Base-by-base conservation (phyloP, 208 protist species). In the Leishmania turanica region DNA sequence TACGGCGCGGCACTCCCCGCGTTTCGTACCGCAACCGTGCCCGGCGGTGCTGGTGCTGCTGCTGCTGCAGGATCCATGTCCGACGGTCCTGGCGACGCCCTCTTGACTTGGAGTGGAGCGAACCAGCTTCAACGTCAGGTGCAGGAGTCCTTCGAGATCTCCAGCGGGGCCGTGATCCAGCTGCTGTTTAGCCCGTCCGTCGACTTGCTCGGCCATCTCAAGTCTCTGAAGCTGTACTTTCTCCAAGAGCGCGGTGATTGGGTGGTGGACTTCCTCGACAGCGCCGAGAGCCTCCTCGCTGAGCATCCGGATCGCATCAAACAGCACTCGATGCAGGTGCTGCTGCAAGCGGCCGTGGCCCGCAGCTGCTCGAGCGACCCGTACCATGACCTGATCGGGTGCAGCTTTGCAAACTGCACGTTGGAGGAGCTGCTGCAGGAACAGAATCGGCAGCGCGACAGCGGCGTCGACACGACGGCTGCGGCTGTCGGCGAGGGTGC, bases 231-330 rank as follows among this genome's bases (percentile, higher is more conserved):
- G 87, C 80, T 82, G 79, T 96, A 93, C 84, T 96, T 95, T 73
- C 75, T 97, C 40, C 94, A 97, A 53, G 85, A 88, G 54, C 91
- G 92, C 54, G 89, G 94, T 11, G 94, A 97, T 80, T 97, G 93
- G 90, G 71, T 97, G 3, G 89, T 93, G 21, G 90, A 95, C 77
- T 96, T 97, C 79, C 88, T 97, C 66, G 92, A 97, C 80, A 96
- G 85, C 84, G 91, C 94, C 2, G 90, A 95, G 72, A 88, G 78
- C 21, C 86, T 96, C 13, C 88, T 97, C 7, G 54, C 79, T 53
- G 90, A 90, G 64, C 89, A 92, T 53, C 84, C 86, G 2, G 86
- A 93, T 64, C 84, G 88, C 42, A 91, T 96, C 17, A 94, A 93
- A 66, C 86, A 84, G 42, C 88, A 97, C 84, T 95, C 94, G n/a